Evolutionary conservation across 2,329 filamentous ascomycete species (phyloP).

Genomic region (Ascochyta viciae-villosae): DNA sequence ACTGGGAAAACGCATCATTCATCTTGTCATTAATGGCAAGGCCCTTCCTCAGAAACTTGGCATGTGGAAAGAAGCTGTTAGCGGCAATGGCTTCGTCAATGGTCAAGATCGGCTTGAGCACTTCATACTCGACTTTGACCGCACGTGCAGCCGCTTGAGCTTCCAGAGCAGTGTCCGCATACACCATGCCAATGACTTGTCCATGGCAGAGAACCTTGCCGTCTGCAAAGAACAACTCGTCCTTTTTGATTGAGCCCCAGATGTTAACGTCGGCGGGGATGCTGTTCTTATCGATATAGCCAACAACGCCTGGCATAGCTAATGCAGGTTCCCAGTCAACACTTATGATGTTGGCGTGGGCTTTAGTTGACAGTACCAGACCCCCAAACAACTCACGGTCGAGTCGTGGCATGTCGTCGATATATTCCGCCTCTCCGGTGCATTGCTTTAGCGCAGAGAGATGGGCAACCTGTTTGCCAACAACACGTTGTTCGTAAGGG

Average conservation of each 20-base stretch:
- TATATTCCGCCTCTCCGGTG: conserved; percentile 92
- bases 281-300: conserved; percentile 82
- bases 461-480: conserved; percentile 85
- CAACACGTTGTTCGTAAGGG: conserved; percentile 81
- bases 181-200: conserved; percentile 87
- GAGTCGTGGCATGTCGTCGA: conserved; percentile 85
- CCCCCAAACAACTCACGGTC: conserved; percentile 88
- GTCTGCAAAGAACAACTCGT: conserved; percentile 91
- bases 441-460: conserved; percentile 90
- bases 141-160: conserved; percentile 82
- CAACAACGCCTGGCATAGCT: conserved; percentile 84
- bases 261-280: conserved; percentile 83
- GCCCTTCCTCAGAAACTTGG: conserved; percentile 80
- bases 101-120: conserved; percentile 82
- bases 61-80: conserved; percentile 83
- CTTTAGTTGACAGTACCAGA: conserved; percentile 83
- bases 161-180: conserved; percentile 77
- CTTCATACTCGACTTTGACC: conserved; percentile 88
- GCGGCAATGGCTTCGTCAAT: conserved; percentile 94
- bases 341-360: conserved; percentile 83
- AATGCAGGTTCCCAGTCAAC: conserved; percentile 78
- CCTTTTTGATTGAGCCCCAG: conserved; percentile 82
- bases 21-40: conserved; percentile 58
- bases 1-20: conserved; percentile 75
- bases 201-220: conserved; percentile 85